Evolutionary conservation across 2,329 filamentous ascomycete genomes (phyloP).

Genomic region (Aspergillus versicolor): DNA sequence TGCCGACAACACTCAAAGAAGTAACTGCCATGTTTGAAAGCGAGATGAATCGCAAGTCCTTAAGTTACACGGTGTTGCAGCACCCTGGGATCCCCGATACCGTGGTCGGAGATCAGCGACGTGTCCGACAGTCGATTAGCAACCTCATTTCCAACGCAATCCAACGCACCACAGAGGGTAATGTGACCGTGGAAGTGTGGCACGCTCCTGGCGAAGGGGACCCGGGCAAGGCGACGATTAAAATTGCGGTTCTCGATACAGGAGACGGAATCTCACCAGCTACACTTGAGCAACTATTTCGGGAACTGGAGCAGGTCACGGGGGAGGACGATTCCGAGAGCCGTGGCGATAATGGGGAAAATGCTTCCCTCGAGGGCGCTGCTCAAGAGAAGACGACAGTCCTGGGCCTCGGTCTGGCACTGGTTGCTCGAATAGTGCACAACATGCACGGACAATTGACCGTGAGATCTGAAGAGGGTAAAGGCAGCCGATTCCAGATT

Average conservation of each 20-base stretch:
- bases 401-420: constrained; percentile 78
- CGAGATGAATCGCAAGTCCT: constrained; percentile 73
- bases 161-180: constrained; percentile 69
- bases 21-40: constrained; percentile 71
- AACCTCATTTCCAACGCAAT: constrained; percentile 85
- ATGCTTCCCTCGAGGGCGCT: background rate
- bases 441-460: constrained; percentile 89
- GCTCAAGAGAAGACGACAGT: constrained; percentile 46
- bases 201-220: constrained; percentile 46
- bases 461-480: constrained; percentile 77
- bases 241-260: constrained; percentile 74
- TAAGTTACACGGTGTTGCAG: constrained; percentile 67
- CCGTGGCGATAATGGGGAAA: background rate
- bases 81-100: constrained; percentile 66
- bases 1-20: constrained; percentile 69
- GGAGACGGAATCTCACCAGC: constrained; percentile 63
- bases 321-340: constrained; percentile 52
- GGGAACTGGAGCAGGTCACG: constrained; percentile 66
- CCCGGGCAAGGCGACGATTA: constrained; percentile 62
- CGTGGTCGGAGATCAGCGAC: constrained; percentile 76
- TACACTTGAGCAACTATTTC: constrained; percentile 60
- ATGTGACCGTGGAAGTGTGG: constrained; percentile 69
- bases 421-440: constrained; percentile 81
- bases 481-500: constrained; percentile 79
- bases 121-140: constrained; percentile 77